Conservation (phyloP, 768 basidiomycete species). For the Dacryopinax spathularia region DNA sequence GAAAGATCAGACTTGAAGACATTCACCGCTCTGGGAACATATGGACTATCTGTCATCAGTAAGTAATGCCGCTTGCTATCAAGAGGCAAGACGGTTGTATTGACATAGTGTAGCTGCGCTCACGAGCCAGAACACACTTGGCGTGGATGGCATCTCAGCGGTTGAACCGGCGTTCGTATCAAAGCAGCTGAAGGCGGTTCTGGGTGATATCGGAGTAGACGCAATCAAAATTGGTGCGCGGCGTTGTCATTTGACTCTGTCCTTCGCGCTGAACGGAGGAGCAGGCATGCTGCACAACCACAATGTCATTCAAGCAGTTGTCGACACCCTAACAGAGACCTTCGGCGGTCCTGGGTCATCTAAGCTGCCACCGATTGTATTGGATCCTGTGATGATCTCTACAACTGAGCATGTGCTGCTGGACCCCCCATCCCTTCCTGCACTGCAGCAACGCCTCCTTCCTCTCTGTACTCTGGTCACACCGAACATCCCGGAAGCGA, state of each 20-base stretch:
- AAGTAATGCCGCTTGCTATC: neutral
- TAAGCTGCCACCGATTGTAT: constrained; percentile 42
- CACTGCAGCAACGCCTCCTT: constrained; percentile 48
- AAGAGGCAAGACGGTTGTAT: neutral
- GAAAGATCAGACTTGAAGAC: constrained; percentile 56
- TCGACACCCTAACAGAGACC: constrained; percentile 33
- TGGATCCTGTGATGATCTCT: constrained; percentile 85
- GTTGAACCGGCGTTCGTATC: constrained; percentile 54
- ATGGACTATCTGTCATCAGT: constrained; percentile 63
- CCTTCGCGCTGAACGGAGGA: neutral
- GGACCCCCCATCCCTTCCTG: constrained; percentile 45
- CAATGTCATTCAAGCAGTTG: constrained; percentile 38
- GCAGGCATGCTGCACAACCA: constrained; percentile 71
- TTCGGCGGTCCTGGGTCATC: constrained; percentile 20
- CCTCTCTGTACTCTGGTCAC: constrained; percentile 62
- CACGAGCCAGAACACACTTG: constrained; percentile 78
- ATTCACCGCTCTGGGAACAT: constrained; percentile 62
- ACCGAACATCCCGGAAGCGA: constrained; percentile 73
- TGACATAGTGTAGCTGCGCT: constrained; percentile 58
- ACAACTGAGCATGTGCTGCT: constrained; percentile 77
- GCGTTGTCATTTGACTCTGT: neutral
- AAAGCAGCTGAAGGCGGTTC: constrained; percentile 55
- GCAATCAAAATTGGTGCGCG: constrained; percentile 48
- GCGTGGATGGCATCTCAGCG: constrained; percentile 61
- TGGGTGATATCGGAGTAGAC: constrained; percentile 54